These are phyloP conservation scores for Porphyrellus sp. DNA, from an alignment of 1,284 basidiomycete genomes.

Conservation along the genomic window DNA sequence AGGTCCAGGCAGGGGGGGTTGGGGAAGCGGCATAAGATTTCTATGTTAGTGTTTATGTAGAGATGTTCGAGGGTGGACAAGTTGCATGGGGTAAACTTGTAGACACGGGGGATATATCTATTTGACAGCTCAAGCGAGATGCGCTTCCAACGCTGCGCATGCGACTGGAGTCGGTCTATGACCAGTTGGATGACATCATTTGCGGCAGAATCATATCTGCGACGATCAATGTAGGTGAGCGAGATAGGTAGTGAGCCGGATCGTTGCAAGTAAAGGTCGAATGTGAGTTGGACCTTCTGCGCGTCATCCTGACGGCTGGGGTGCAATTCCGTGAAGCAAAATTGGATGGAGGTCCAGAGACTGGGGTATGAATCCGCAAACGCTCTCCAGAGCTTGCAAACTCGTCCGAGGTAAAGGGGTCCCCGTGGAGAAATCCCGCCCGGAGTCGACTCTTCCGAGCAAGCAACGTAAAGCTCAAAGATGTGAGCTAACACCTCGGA, in stretches of 20 bases:
- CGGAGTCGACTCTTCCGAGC: not conserved
- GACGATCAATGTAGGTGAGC: conserved; percentile 20
- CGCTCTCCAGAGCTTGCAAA: conserved; percentile 19
- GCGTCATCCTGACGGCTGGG: conserved; percentile 6
- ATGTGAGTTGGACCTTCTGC: not conserved
- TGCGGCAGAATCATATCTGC: conserved; percentile 2
- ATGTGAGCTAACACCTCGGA: conserved; percentile 15
- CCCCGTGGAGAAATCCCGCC: not conserved
- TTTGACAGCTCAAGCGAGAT: conserved; percentile 15
- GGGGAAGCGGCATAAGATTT: not conserved
- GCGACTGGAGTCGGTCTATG: conserved; percentile 8
- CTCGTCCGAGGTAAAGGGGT: conserved; percentile 11
- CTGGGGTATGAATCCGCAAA: conserved; percentile 12
- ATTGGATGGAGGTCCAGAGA: conserved; percentile 21
- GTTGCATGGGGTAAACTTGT: conserved; percentile 18
- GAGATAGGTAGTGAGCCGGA: conserved; percentile 20
- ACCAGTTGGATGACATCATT: conserved; percentile 11
- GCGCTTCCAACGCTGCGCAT: conserved; percentile 17
- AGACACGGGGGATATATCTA: conserved; percentile 12
- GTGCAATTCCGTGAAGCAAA: conserved; percentile 9
- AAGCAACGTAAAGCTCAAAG: conserved; percentile 12
- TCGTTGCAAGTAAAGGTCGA: conserved; percentile 14
- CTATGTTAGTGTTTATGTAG: conserved; percentile 1
- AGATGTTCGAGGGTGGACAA: conserved; percentile 17
- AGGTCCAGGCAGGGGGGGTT: conserved; percentile 4